These are phyloP conservation scores for Clarireedia paspali DNA, from an alignment of 2,329 filamentous ascomycete genomes.

Conservation along the genomic window DNA sequence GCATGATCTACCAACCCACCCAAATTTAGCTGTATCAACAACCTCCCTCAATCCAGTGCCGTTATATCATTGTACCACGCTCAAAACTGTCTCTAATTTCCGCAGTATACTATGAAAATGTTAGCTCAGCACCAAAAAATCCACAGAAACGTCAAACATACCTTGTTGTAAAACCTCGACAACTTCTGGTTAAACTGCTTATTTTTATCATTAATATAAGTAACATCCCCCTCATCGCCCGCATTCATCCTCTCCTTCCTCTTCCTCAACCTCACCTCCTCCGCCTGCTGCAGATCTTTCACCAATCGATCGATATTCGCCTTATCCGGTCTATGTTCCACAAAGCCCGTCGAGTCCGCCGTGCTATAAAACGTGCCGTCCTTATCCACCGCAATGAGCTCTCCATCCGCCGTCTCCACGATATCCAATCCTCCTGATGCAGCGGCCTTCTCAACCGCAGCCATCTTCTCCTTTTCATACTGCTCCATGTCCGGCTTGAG, in stretches of 20 bases:
- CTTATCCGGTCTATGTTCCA: conserved; percentile 79
- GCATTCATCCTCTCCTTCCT: conserved; percentile 68
- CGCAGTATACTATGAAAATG: conserved; percentile 61
- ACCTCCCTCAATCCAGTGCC: not conserved
- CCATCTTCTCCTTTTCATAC: conserved; percentile 84
- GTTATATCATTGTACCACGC: conserved; percentile 85
- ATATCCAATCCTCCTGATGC: conserved; percentile 81
- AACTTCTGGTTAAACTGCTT: conserved; percentile 99
- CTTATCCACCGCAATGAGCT: conserved; percentile 88
- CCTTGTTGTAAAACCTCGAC: conserved; percentile 90
- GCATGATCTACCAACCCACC: conserved; percentile 4
- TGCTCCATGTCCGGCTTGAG: conserved; percentile 68
- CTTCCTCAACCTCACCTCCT: conserved; percentile 81
- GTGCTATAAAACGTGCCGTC: conserved; percentile 88
- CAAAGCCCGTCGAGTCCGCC: conserved; percentile 72
- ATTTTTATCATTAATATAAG: conserved; percentile 99
- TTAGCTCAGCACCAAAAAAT: conserved; percentile 17
- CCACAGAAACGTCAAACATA: conserved; percentile 25
- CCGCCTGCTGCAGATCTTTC: conserved; percentile 76
- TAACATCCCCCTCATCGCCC: conserved; percentile 85
- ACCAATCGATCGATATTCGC: conserved; percentile 84
- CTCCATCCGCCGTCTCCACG: conserved; percentile 89
- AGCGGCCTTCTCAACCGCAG: conserved; percentile 77
- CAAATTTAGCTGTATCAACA: not conserved
- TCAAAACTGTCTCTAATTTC: conserved; percentile 98